Evolutionary conservation across 2,329 filamentous ascomycete genomes (phyloP).

Genomic region (Penicillium sp.): DNA sequence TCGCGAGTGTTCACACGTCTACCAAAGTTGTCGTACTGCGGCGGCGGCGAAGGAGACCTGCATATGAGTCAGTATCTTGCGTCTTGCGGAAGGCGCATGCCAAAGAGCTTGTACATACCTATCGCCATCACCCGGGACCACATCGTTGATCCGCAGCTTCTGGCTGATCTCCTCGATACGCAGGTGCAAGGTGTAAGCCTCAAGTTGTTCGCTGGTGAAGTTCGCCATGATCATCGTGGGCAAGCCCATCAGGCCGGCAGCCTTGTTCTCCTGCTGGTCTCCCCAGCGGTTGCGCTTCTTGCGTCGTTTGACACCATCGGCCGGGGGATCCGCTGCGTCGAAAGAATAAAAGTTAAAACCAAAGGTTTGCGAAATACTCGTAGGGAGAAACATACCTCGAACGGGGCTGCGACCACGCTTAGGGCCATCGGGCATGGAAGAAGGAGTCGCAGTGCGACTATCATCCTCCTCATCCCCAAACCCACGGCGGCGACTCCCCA

Average conservation of each 20-base stretch:
- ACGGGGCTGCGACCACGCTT: slow-evolving; percentile 95
- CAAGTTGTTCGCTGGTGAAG: slow-evolving; percentile 98
- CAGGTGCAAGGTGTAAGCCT: slow-evolving; percentile 93
- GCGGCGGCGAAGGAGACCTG: slow-evolving; percentile 91
- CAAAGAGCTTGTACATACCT: slow-evolving; percentile 61
- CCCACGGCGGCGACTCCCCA: slow-evolving; percentile 80
- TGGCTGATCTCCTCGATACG: slow-evolving; percentile 99
- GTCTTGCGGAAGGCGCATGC: not conserved
- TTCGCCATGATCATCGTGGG: slow-evolving; percentile 94
- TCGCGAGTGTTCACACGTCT: slow-evolving; percentile 99
- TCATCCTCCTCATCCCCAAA: slow-evolving; percentile 58
- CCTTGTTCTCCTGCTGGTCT: slow-evolving; percentile 96
- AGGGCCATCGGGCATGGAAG: slow-evolving; percentile 48
- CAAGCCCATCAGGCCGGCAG: slow-evolving; percentile 93
- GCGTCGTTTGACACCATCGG: slow-evolving; percentile 79
- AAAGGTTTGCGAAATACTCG: slow-evolving; percentile 6
- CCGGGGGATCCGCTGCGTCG: slow-evolving; percentile 47
- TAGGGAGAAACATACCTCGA: slow-evolving; percentile 58
- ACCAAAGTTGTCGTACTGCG: slow-evolving; percentile 99
- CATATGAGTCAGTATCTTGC: slow-evolving; percentile 14
- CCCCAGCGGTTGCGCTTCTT: slow-evolving; percentile 99
- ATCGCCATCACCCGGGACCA: slow-evolving; percentile 93
- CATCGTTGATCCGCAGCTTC: slow-evolving; percentile 98
- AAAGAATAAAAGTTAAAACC: slow-evolving; percentile 23
- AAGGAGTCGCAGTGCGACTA: slow-evolving; percentile 45